Evolutionary conservation across 257 asterid species (phyloP).

Genomic region (Coffea canephora): DNA sequence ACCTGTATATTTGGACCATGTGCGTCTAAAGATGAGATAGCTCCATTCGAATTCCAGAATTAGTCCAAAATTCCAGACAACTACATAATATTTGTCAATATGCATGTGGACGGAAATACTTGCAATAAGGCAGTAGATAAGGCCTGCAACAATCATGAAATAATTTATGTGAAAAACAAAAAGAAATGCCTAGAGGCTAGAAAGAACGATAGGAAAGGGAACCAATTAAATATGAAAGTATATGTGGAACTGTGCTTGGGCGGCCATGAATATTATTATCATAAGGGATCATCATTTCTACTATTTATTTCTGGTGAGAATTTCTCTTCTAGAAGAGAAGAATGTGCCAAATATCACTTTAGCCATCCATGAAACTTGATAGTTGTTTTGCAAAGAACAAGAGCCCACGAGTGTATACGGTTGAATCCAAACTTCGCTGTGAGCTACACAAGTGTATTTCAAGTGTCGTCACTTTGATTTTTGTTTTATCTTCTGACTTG

Average conservation of each 20-base stretch:
- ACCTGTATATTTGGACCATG: too few species aligned
- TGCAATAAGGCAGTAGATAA: neutral
- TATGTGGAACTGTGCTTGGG: neutral
- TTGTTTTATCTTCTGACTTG: neutral
- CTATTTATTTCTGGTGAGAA: neutral
- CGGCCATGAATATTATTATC: neutral
- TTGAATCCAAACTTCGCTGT: neutral
- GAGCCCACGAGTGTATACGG: neutral
- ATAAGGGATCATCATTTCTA: neutral
- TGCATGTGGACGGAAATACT: neutral
- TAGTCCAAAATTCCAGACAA: neutral
- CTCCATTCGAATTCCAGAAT: neutral
- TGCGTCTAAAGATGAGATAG: neutral
- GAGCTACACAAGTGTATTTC: neutral
- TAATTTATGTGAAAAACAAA: neutral
- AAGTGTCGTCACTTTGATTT: neutral
- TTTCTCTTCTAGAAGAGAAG: neutral
- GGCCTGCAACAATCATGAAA: neutral
- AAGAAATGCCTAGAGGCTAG: neutral
- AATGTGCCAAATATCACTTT: neutral
- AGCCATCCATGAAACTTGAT: neutral
- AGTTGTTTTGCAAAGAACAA: neutral
- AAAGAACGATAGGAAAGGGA: neutral
- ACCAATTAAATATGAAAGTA: neutral
- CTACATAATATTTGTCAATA: neutral